Conservation (phyloP, 768 basidiomycete genomes). For the Tulasnella sp. region DNA sequence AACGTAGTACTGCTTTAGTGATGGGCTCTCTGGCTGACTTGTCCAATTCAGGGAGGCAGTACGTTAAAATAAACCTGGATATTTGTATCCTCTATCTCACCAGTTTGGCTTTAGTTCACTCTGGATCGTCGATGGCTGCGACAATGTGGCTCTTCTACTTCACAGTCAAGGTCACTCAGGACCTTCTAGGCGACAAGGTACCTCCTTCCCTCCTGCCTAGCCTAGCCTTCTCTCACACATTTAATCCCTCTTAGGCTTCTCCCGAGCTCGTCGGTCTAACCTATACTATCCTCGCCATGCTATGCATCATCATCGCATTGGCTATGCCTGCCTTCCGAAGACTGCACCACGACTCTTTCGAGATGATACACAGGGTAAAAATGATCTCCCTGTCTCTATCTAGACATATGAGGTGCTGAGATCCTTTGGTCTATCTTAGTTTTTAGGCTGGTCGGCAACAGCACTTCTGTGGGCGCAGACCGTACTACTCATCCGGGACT, state of each 20-base stretch:
- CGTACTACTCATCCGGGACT: slow-evolving; percentile 44
- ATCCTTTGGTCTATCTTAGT: slow-evolving; percentile 17
- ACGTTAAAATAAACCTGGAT: not conserved
- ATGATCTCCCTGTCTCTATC: not conserved
- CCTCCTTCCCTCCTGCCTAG: not conserved
- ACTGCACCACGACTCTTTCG: slow-evolving; percentile 42
- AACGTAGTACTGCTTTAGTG: not conserved
- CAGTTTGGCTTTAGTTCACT: slow-evolving; percentile 5
- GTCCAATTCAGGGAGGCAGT: not conserved
- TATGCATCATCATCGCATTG: slow-evolving; percentile 39
- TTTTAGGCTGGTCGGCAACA: slow-evolving; percentile 43
- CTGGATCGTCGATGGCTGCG: slow-evolving; percentile 14
- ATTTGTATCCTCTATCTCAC: not conserved
- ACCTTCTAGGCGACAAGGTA: not conserved
- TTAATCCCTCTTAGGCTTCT: not conserved
- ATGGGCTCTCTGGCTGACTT: not conserved
- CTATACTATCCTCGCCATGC: slow-evolving; percentile 32
- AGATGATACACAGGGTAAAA: slow-evolving; percentile 36
- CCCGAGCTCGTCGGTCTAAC: not conserved
- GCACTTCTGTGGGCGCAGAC: slow-evolving; percentile 46
- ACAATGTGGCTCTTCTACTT: slow-evolving; percentile 15
- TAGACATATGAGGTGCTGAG: not conserved
- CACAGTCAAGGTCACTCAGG: slow-evolving; percentile 10
- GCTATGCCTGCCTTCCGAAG: slow-evolving; percentile 40
- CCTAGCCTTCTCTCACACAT: not conserved